These are phyloP conservation scores for Hyaloscypha finlandica DNA, from an alignment of 495 filamentous ascomycete species.

Conservation along the genomic window DNA sequence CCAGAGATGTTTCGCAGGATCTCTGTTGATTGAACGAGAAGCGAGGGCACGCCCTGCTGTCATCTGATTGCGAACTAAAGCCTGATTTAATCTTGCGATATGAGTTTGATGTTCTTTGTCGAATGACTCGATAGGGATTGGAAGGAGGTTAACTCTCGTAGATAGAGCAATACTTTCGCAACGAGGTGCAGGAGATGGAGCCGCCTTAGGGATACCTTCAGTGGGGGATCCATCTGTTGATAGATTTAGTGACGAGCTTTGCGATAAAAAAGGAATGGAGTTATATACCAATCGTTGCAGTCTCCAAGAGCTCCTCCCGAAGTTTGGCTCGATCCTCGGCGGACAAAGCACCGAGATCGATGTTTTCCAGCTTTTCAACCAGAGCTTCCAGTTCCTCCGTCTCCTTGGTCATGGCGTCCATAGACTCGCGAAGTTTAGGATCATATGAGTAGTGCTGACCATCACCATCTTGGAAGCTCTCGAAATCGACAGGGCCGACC, in stretches of 20 bases:
- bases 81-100: not conserved
- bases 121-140: not conserved
- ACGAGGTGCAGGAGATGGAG: not conserved
- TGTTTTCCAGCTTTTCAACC: constrained; percentile 8
- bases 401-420: not conserved
- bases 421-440: not conserved
- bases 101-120: not conserved
- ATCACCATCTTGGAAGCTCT: not conserved
- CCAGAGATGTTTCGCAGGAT: not conserved
- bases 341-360: constrained; percentile 14
- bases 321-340: constrained; percentile 15
- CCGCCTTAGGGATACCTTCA: not conserved
- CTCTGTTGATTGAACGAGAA: not conserved
- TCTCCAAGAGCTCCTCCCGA: not conserved
- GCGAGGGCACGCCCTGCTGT: not conserved
- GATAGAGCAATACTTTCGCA: not conserved
- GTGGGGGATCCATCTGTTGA: not conserved
- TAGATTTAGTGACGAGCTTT: not conserved
- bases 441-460: not conserved
- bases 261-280: not conserved
- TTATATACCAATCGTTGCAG: not conserved
- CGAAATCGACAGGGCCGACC: constrained; percentile 1
- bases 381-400: constrained; percentile 13
- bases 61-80: not conserved
- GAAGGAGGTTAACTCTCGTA: not conserved